Evolutionary conservation across 495 filamentous ascomycete species (phyloP).

Genomic region (Hypoxylon fuscum): DNA sequence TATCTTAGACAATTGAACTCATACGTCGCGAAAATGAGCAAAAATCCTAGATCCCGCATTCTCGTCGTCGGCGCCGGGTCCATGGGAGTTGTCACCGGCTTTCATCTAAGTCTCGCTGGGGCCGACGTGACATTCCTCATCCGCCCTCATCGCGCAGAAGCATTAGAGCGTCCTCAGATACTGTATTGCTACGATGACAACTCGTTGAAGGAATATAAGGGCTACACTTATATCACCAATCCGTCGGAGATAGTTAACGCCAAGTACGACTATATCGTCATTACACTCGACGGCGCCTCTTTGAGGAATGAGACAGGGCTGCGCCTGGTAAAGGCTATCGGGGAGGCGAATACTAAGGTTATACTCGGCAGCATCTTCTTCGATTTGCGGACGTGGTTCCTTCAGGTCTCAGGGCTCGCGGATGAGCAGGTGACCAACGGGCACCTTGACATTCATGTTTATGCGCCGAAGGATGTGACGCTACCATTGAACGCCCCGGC

Average conservation of each 20-base stretch:
- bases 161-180: slow-evolving; percentile 23
- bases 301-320: slow-evolving; percentile 10
- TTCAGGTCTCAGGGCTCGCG: slow-evolving; percentile 11
- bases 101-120: slow-evolving; percentile 17
- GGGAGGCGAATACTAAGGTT: slow-evolving; percentile 20
- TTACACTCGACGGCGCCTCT: slow-evolving; percentile 18
- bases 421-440: slow-evolving; percentile 24
- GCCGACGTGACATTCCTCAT: slow-evolving; percentile 34
- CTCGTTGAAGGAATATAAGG: slow-evolving; percentile 18
- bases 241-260: slow-evolving; percentile 13
- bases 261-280: slow-evolving; percentile 20
- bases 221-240: slow-evolving; percentile 16
- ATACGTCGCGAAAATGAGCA: slow-evolving; percentile 12
- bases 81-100: slow-evolving; percentile 26
- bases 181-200: slow-evolving; percentile 35
- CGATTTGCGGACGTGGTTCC: slow-evolving; percentile 24
- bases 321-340: slow-evolving; percentile 13
- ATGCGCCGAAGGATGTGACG: slow-evolving; percentile 15
- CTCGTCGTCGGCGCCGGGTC: slow-evolving; percentile 29
- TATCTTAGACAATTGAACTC: too few relatives aligned
- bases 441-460: slow-evolving; percentile 26
- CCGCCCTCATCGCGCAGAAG: slow-evolving; percentile 20
- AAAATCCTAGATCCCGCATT: slow-evolving; percentile 8
- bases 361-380: slow-evolving; percentile 22
- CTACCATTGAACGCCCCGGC: slow-evolving; percentile 6